Evolutionary conservation across 495 filamentous ascomycete genomes (phyloP).

Genomic region (Aspergillus bridgeri): DNA sequence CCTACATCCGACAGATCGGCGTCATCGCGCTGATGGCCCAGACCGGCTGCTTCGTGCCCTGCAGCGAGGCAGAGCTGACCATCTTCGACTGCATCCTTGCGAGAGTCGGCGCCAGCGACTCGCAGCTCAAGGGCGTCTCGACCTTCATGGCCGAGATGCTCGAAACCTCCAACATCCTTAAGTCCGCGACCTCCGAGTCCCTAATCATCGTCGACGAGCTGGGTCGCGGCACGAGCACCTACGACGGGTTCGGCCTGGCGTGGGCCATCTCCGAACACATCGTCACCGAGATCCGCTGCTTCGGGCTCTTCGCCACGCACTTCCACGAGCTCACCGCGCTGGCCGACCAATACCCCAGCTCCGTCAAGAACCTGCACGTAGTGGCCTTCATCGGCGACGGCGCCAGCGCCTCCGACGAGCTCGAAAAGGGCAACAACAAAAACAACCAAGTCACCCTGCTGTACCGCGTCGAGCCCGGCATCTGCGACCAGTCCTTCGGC

Average conservation of each 20-base stretch:
- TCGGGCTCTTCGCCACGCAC: constrained; percentile 93
- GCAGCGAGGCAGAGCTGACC: constrained; percentile 82
- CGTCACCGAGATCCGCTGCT: constrained; percentile 88
- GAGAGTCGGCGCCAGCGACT: constrained; percentile 91
- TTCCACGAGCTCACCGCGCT: constrained; percentile 97
- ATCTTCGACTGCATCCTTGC: constrained; percentile 99
- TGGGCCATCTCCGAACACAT: constrained; percentile 99
- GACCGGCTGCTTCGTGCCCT: constrained; percentile 94
- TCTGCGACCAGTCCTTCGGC: constrained; percentile 96
- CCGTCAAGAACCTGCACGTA: constrained; percentile 88
- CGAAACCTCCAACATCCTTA: constrained; percentile 97
- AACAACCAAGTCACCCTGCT: constrained; percentile 87
- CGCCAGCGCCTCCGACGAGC: constrained; percentile 22
- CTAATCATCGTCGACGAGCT: constrained; percentile 99
- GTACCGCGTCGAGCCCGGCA: constrained; percentile 91
- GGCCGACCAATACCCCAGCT: constrained; percentile 72
- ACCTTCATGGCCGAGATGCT: constrained; percentile 99
- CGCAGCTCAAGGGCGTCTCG: constrained; percentile 94
- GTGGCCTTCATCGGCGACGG: constrained; percentile 85
- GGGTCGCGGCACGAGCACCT: constrained; percentile 95
- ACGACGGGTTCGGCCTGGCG: constrained; percentile 96
- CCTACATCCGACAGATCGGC: constrained; percentile 96
- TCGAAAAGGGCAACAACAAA: constrained; percentile 60
- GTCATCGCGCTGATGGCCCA: constrained; percentile 98
- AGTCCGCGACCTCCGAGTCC: constrained; percentile 88